A percentile compares a stretch with the other conserved stretches of the same genome.
Evolutionary conservation across 176 grass and related monocot genomes (phyloP).

Genomic region (Zoysia pacifica): DNA sequence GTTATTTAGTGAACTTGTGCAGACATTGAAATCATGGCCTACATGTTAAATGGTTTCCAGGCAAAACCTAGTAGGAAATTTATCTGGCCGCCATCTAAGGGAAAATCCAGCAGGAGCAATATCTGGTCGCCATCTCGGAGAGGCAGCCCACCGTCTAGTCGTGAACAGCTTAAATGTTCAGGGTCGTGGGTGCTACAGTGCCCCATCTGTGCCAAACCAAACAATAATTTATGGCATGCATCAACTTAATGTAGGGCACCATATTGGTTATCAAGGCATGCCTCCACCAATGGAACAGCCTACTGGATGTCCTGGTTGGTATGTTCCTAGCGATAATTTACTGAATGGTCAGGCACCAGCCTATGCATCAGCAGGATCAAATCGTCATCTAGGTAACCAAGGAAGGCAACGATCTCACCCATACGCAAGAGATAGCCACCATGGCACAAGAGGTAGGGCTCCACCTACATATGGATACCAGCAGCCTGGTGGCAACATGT

Average conservation of each 20-base stretch:
- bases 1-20: background rate
- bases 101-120: slow-evolving; percentile 74
- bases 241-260: slow-evolving; percentile 45
- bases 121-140: slow-evolving; percentile 74
- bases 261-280: slow-evolving; percentile 30
- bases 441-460: slow-evolving; percentile 37
- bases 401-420: slow-evolving; percentile 35
- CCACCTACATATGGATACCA: slow-evolving; percentile 49
- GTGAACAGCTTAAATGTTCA: slow-evolving; percentile 69
- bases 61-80: slow-evolving; percentile 63
- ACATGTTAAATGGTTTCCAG: slow-evolving; percentile 46
- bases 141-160: slow-evolving; percentile 80
- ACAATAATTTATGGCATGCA: slow-evolving; percentile 41
- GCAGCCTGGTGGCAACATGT: slow-evolving; percentile 31
- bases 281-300: slow-evolving; percentile 44
- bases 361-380: slow-evolving; percentile 43
- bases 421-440: slow-evolving; percentile 44
- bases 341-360: slow-evolving; percentile 39
- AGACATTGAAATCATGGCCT: slow-evolving; percentile 7
- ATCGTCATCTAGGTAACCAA: slow-evolving; percentile 52
- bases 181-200: slow-evolving; percentile 39
- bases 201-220: slow-evolving; percentile 52
- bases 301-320: slow-evolving; percentile 43
- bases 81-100: slow-evolving; percentile 65
- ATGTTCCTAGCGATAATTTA: slow-evolving; percentile 37